phyloP scores from a whole-genome alignment of 768 basidiomycete species.

The Termitomyces sp. region DNA sequence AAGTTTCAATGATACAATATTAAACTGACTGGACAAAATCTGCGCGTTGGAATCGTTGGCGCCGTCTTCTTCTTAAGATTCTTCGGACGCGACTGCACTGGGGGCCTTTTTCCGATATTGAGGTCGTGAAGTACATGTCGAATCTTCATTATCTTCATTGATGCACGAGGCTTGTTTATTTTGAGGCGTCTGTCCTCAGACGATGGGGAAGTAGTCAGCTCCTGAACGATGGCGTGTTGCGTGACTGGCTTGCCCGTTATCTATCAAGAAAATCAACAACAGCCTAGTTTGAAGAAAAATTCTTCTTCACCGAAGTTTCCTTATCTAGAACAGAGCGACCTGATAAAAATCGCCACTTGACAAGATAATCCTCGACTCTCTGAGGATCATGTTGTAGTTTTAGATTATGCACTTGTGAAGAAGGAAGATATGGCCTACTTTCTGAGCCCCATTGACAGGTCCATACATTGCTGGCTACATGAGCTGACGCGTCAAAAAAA shows the following conservation, averaged over 20 bases:
- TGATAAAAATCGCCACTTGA: conserved; percentile 8
- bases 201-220: neutral
- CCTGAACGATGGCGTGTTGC: neutral
- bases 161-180: neutral
- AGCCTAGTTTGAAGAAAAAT: neutral
- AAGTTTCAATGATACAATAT: neutral
- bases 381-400: neutral
- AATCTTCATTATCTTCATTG: neutral
- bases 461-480: conserved; percentile 11
- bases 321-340: neutral
- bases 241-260: neutral
- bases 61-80: neutral
- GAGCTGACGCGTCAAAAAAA: neutral
- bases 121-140: neutral
- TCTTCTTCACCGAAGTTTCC: neutral
- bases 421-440: conserved; percentile 1
- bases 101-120: neutral
- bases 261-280: neutral
- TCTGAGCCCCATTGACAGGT: conserved; percentile 12
- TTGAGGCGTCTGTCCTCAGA: neutral
- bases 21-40: conserved; percentile 3
- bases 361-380: conserved; percentile 13
- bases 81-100: neutral
- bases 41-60: neutral
- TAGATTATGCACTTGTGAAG: neutral